Conservation (phyloP, 768 basidiomycete genomes). For the Termitomyces sp. region DNA sequence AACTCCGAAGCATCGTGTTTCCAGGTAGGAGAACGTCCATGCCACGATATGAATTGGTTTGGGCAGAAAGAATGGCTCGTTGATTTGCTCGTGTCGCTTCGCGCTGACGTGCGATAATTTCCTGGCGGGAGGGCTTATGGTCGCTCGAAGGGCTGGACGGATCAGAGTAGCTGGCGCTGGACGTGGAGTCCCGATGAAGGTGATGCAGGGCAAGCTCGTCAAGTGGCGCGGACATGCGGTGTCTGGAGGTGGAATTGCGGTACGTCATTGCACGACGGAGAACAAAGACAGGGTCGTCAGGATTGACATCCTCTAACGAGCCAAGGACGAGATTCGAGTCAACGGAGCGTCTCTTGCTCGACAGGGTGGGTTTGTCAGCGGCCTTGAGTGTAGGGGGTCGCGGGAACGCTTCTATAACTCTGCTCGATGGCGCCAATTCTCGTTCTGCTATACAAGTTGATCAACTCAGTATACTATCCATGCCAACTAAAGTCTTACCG, state of each 20-base stretch:
- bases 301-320: conserved; percentile 64
- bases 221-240: conserved; percentile 70
- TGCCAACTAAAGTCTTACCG: conserved; percentile 44
- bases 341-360: conserved; percentile 79
- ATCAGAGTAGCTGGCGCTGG: conserved; percentile 53
- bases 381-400: conserved; percentile 69
- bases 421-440: conserved; percentile 75
- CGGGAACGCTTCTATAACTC: conserved; percentile 79
- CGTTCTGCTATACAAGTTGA: conserved; percentile 49
- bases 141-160: conserved; percentile 23
- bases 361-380: conserved; percentile 54
- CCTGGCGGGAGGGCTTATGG: conserved; percentile 62
- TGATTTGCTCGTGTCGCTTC: conserved; percentile 84
- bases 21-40: conserved; percentile 87
- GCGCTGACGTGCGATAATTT: conserved; percentile 92
- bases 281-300: conserved; percentile 87
- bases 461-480: conserved; percentile 1
- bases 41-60: conserved; percentile 80
- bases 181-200: conserved; percentile 63
- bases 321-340: conserved; percentile 77
- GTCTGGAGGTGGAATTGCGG: conserved; percentile 64
- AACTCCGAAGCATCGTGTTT: conserved; percentile 81
- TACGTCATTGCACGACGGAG: conserved; percentile 81
- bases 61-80: conserved; percentile 76
- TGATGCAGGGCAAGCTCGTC: conserved; percentile 82